These are phyloP conservation scores for Monosporascus cannonballus DNA, from an alignment of 2,329 filamentous ascomycete genomes.

Conservation along the genomic window DNA sequence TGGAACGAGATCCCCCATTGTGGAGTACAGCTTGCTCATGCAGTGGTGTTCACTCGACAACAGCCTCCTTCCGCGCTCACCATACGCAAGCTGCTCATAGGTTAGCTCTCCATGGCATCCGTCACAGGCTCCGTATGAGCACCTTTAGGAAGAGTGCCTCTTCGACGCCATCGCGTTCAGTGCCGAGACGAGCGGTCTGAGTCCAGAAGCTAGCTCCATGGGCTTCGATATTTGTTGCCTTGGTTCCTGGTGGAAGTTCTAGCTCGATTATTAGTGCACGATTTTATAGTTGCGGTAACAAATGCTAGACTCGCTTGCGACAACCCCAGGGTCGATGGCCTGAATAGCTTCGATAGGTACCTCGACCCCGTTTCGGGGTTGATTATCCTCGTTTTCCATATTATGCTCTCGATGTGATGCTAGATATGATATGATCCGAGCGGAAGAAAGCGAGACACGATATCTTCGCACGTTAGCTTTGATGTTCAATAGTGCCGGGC, in stretches of 20 bases:
- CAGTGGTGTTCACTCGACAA: conserved; percentile 9
- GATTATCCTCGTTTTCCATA: background rate
- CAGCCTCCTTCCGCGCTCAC: conserved; percentile 8
- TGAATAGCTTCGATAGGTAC: conserved; percentile 8
- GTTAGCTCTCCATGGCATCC: background rate
- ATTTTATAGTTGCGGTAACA: background rate
- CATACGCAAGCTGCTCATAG: conserved; percentile 5
- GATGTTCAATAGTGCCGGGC: too few species aligned
- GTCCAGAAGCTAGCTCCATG: conserved; percentile 16
- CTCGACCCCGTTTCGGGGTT: background rate
- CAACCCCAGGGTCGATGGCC: conserved; percentile 6
- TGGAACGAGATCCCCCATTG: conserved; percentile 6
- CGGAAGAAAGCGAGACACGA: too few species aligned
- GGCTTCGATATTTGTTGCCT: conserved; percentile 2
- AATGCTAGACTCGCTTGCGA: conserved; percentile 1
- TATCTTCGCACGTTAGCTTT: too few species aligned
- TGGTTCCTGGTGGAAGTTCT: conserved; percentile 6
- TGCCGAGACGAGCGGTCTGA: conserved; percentile 14
- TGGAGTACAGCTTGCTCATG: conserved; percentile 5
- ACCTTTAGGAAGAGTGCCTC: conserved; percentile 14
- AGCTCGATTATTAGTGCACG: background rate
- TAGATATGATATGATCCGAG: too few species aligned
- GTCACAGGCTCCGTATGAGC: background rate
- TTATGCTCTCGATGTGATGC: background rate
- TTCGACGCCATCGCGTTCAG: background rate